Evolutionary conservation across 2,329 filamentous ascomycete species (phyloP).

Genomic region (Septoria linicola): DNA sequence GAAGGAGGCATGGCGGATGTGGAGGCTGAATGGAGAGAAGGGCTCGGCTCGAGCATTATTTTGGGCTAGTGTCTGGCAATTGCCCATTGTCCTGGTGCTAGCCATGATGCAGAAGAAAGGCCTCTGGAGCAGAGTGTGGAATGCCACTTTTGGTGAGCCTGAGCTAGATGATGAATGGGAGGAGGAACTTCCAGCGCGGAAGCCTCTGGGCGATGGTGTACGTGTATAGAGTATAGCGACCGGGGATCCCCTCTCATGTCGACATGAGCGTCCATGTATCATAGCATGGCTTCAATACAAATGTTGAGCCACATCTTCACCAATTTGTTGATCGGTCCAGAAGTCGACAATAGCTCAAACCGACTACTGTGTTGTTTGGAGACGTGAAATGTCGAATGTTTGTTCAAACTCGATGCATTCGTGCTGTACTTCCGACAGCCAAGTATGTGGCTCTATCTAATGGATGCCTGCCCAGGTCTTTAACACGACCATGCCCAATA

Average conservation of each 20-base stretch:
- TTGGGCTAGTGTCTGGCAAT: slow-evolving; percentile 97
- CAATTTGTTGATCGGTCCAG: too few relatives aligned
- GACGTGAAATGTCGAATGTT: too few relatives aligned
- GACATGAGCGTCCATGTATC: too few relatives aligned
- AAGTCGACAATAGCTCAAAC: too few relatives aligned
- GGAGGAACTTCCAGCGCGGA: slow-evolving; percentile 40
- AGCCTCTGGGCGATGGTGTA: too few relatives aligned
- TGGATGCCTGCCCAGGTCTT: background rate
- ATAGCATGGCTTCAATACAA: too few relatives aligned
- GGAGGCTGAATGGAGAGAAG: slow-evolving; percentile 71
- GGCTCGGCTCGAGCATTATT: slow-evolving; percentile 83
- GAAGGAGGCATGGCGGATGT: slow-evolving; percentile 77
- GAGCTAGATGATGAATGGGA: slow-evolving; percentile 57
- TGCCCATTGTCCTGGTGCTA: slow-evolving; percentile 84
- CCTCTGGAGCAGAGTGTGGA: slow-evolving; percentile 81
- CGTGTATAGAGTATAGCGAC: too few relatives aligned
- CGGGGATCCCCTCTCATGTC: too few relatives aligned
- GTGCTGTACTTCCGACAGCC: background rate
- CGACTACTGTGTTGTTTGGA: too few relatives aligned
- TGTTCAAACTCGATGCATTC: background rate
- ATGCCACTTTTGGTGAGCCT: slow-evolving; percentile 59
- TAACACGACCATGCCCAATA: background rate
- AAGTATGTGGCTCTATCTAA: background rate
- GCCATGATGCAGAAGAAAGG: slow-evolving; percentile 93
- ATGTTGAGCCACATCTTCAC: too few relatives aligned